Evolutionary conservation across 2,329 filamentous ascomycete species (phyloP), one percentile per base, ranked within the genome.

Genomic region (Trichoderma gracile): DNA sequence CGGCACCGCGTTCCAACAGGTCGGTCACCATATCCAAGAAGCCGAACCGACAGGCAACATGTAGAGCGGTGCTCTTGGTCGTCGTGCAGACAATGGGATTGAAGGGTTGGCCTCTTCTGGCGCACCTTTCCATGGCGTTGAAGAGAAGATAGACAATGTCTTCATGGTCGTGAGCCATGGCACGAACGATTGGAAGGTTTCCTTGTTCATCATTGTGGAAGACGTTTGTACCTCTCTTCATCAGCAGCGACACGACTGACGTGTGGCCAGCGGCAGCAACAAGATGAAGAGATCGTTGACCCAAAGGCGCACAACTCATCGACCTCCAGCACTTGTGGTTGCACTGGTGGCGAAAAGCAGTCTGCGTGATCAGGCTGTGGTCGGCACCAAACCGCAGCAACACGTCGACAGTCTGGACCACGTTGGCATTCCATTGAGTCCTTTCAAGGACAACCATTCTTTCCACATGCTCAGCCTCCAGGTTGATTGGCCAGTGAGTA

Each of bases 21-120:
- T 15, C 23, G 2, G 1, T 21, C 8, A 65, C 62, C 23, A 65
- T 40, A n/a, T 53, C 33, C 14, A 15, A 21, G 14, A 42, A 47
- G 17, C 45, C 63, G 27, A 67, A 67, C 27, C 65, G 63, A 40
- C 63, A 65, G 14, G 65, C 65, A 8, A 67, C 65, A 12, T 67
- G 65, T 7, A 67, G 50, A 12, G 42, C 21, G 8, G 62, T 65
- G 45, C 65, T 66, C 33, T 52, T 7, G 7, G 43, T 53, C 7
- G 30, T 15, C 1, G 27, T 25, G 3, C 56, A 45, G 15, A 67
- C 53, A 14, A 62, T 19, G 6, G 25, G 40, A 23, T 62, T 59
- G 5, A 27, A 27, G 8, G 4, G 27, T 10, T 27, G 5, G 5
- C 19, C 3, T 30, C 3, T 17, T 23, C 5, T 45, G 4, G 21